Conservation (phyloP, 163 green algal genomes). For the Scenedesmus sp. region DNA sequence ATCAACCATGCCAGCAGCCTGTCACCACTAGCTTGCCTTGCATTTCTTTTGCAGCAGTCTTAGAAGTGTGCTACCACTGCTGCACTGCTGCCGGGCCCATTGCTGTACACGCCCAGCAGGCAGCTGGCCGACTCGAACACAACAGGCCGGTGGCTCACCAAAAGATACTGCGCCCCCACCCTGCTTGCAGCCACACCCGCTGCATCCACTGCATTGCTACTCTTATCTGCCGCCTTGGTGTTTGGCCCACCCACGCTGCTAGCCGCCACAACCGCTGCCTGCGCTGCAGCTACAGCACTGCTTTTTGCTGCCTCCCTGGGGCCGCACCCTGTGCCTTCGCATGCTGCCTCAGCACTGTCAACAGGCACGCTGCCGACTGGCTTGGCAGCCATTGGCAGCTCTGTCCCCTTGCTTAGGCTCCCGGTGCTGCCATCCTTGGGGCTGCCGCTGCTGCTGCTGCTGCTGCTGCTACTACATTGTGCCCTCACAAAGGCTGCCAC, state of each 20-base stretch:
- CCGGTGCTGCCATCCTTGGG: not conserved
- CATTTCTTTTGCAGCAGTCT: too few relatives aligned
- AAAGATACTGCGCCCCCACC: constrained; percentile 77
- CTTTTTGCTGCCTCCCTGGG: not conserved
- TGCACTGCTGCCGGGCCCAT: constrained; percentile 40
- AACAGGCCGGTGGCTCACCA: constrained; percentile 83
- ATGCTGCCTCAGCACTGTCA: too few relatives aligned
- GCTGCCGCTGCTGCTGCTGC: not conserved
- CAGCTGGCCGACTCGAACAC: constrained; percentile 66
- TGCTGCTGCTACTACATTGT: not conserved
- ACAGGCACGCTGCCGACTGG: too few relatives aligned
- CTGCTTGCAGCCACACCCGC: not conserved
- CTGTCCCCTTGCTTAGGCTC: not conserved
- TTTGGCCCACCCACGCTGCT: too few relatives aligned
- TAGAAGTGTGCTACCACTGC: constrained; percentile 45
- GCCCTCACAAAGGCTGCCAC: constrained; percentile 78
- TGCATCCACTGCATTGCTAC: not conserved
- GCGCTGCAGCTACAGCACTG: not conserved
- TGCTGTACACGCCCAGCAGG: constrained; percentile 58
- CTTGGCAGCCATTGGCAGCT: too few relatives aligned
- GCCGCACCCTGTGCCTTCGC: too few relatives aligned
- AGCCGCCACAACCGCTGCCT: too few relatives aligned
- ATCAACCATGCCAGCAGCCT: too few relatives aligned
- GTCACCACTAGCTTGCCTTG: too few relatives aligned
- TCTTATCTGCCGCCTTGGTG: not conserved